Conservation (phyloP, 352 stramenopile species). For the Phytophthora fragariae region DNA sequence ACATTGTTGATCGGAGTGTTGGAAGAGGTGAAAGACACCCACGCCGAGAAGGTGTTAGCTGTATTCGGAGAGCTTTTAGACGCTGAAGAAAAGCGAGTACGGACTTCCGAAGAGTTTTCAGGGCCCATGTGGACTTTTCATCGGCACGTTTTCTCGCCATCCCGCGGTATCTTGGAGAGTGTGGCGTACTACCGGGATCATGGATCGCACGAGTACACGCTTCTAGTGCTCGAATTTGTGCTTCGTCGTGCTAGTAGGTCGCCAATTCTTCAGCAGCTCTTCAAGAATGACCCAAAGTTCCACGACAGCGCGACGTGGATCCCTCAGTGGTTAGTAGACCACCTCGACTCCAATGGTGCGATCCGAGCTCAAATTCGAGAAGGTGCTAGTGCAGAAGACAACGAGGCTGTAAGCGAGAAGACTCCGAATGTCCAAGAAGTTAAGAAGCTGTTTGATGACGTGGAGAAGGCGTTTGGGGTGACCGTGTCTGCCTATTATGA, state of each 20-base stretch:
- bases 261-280: slow-evolving; percentile 45
- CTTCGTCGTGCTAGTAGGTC: slow-evolving; percentile 42
- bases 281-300: slow-evolving; percentile 44
- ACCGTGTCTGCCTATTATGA: slow-evolving; percentile 18
- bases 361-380: slow-evolving; percentile 27
- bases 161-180: slow-evolving; percentile 61
- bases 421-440: slow-evolving; percentile 8
- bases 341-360: slow-evolving; percentile 49
- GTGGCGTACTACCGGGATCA: slow-evolving; percentile 74
- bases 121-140: slow-evolving; percentile 35
- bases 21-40: slow-evolving; percentile 68
- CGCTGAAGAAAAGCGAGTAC: slow-evolving; percentile 21
- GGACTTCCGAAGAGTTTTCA: background rate
- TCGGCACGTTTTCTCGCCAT: slow-evolving; percentile 64
- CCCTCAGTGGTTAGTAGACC: slow-evolving; percentile 50
- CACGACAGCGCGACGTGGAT: slow-evolving; percentile 54
- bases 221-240: slow-evolving; percentile 64
- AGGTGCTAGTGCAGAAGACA: background rate
- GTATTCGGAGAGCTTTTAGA: slow-evolving; percentile 57
- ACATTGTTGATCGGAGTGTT: slow-evolving; percentile 62
- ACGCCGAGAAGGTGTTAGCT: slow-evolving; percentile 52
- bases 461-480: slow-evolving; percentile 34
- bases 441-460: slow-evolving; percentile 23
- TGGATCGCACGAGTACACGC: slow-evolving; percentile 53
- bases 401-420: background rate